phyloP scores from a whole-genome alignment of 371 early-diverging fungal genomes.

The Lichtheimia hyalospora region DNA sequence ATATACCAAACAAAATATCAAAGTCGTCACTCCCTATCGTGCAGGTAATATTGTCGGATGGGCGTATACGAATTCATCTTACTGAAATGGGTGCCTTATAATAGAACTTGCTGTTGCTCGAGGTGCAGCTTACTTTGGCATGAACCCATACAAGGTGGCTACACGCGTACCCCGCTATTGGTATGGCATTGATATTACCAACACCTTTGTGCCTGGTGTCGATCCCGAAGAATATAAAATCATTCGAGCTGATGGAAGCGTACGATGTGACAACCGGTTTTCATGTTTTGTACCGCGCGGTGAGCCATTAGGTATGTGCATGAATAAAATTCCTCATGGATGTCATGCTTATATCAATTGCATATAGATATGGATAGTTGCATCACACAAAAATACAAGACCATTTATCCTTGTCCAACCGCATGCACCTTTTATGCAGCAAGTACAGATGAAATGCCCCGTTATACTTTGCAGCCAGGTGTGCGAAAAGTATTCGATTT shows the following conservation, averaged over 20 bases:
- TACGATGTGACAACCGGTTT: conserved; percentile 47
- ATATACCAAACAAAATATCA: conserved; percentile 23
- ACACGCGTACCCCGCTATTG: conserved; percentile 44
- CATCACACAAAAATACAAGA: conserved; percentile 52
- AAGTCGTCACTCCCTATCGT: conserved; percentile 39
- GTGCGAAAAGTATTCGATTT: conserved; percentile 60
- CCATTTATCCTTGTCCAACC: conserved; percentile 55
- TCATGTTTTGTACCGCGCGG: conserved; percentile 45
- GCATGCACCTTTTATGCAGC: conserved; percentile 58
- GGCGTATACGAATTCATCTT: background rate
- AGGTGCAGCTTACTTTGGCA: conserved; percentile 48
- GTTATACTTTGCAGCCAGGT: conserved; percentile 51
- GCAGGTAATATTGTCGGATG: conserved; percentile 28
- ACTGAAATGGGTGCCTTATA: background rate
- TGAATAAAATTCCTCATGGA: background rate
- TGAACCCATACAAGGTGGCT: conserved; percentile 41
- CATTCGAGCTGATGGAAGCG: conserved; percentile 35
- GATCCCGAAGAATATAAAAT: conserved; percentile 49
- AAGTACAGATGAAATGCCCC: conserved; percentile 51
- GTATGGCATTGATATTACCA: conserved; percentile 53
- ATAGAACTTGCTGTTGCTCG: conserved; percentile 47
- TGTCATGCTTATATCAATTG: no score
- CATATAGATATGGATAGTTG: conserved; percentile 47
- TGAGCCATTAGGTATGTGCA: conserved; percentile 32
- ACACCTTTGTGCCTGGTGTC: conserved; percentile 33